phyloP scores from a whole-genome alignment of 2,329 filamentous ascomycete genomes.

The Arthrobotrys megalospora region DNA sequence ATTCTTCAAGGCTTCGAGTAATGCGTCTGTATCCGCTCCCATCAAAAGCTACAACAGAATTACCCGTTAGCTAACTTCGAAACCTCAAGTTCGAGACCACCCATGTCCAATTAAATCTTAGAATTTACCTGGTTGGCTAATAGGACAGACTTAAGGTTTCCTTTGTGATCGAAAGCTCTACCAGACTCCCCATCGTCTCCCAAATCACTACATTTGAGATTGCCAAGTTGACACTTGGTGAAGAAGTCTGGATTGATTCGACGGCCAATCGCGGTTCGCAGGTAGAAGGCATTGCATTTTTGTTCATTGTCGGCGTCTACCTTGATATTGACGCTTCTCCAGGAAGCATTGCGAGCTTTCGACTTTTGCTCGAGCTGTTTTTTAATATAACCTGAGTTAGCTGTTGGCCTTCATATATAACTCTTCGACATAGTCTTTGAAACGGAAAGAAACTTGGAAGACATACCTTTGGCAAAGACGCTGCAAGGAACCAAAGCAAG shows the following conservation, averaged over 20 bases:
- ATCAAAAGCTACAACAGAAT: neutral
- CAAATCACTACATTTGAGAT: neutral
- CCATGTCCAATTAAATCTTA: no score
- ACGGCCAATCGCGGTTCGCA: slow-evolving; percentile 1
- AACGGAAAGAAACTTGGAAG: neutral
- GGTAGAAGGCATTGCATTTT: slow-evolving; percentile 8
- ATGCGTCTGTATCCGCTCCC: neutral
- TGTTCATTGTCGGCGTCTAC: neutral
- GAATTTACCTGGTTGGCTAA: neutral
- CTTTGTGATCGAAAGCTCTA: neutral
- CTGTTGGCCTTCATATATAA: neutral
- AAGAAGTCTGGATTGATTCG: slow-evolving; percentile 18
- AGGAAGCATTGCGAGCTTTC: slow-evolving; percentile 5
- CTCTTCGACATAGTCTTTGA: neutral
- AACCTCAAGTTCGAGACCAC: no score
- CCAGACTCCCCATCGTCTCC: no score
- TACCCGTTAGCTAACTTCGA: neutral
- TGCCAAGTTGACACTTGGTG: neutral
- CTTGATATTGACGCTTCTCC: neutral
- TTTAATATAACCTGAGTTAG: neutral
- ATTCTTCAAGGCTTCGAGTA: neutral
- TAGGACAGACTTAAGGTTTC: neutral
- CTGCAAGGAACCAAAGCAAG: slow-evolving; percentile 8
- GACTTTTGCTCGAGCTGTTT: slow-evolving; percentile 17
- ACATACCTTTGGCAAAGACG: slow-evolving; percentile 21